Evolutionary conservation across 2,329 filamentous ascomycete species (phyloP), one percentile per base, ranked within the genome.

Genomic region (Lasiodiplodia gonubiensis): DNA sequence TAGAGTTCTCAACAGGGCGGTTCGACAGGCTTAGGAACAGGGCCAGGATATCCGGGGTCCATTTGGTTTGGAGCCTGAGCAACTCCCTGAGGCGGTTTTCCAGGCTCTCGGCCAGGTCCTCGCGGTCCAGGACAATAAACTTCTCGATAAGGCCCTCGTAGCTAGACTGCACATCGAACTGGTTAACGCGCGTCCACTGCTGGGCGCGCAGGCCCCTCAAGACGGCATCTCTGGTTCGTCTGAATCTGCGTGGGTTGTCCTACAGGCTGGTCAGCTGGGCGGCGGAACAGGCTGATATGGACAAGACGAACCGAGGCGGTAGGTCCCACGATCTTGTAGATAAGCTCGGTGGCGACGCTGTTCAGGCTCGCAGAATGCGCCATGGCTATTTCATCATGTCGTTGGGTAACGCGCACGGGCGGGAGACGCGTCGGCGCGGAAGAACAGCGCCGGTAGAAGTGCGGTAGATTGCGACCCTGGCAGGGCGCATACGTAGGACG

Each of bases 11-110:
- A 0, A 89, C 86, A 2, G 95, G 94, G 64, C 89, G 86, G 72
- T 97, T 90, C 1, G 94, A 94, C 0, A 98, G 86, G 69, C 92
- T 87, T 8, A 98, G 82, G 12, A 98, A 80, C 0, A 98, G 79
- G 60, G 91, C 89, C 16, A 98, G 81, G 16, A 92, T 84, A 72
- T 98, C 95, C 0, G 94, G 93, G 6, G 88, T 88, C 86, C 88
- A 94, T 78, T 88, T 89, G 52, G 84, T 84, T 42, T 79, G 82
- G 16, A 79, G 76, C 37, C 79, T 74, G 12, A 85, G 80, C 23
- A 97, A 79, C 68, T 89, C 86, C 48, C 85, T 80, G 16, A 93
- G 77, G 42, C 91, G 85, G 52, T 76, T 74, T 48, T 83, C 80
- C 42, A 93, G 80, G 6, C 88, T 89, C 75, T 94, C 89, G 14